Evolutionary conservation across 169 alveolate genomes (phyloP).

Genomic region (Plasmodium fragile): DNA sequence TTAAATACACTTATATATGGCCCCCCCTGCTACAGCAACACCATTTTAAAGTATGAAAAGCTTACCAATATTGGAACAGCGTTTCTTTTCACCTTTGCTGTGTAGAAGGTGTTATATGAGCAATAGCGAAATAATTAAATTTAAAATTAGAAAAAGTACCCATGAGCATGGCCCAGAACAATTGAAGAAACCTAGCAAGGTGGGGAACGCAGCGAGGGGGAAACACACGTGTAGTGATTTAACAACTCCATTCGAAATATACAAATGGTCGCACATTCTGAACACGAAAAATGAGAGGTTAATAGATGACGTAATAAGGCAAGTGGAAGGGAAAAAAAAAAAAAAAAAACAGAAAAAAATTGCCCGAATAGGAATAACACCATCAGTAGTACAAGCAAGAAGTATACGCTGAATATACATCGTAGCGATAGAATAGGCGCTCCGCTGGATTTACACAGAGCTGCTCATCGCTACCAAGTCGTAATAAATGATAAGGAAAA

Average conservation of each 20-base stretch:
- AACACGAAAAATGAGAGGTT: constrained; percentile 52
- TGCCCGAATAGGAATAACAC: not conserved
- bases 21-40: not conserved
- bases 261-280: constrained; percentile 56
- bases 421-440: not conserved
- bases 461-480: constrained; percentile 12
- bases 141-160: constrained; percentile 18
- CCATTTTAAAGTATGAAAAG: not conserved
- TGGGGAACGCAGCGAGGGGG: not conserved
- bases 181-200: constrained; percentile 15
- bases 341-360: not conserved
- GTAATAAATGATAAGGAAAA: constrained; percentile 72
- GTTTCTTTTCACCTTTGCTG: not conserved
- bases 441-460: constrained; percentile 21
- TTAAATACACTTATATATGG: not conserved
- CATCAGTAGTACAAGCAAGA: not conserved
- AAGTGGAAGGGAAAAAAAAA: constrained; percentile 18
- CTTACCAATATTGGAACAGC: not conserved
- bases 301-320: constrained; percentile 56
- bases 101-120: constrained; percentile 58
- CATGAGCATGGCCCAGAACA: not conserved
- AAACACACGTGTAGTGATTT: not conserved
- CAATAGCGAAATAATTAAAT: constrained; percentile 35
- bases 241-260: constrained; percentile 65
- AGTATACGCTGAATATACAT: not conserved